phyloP scores from a whole-genome alignment of 495 filamentous ascomycete species.

The Aspergillus sclerotioniger region DNA sequence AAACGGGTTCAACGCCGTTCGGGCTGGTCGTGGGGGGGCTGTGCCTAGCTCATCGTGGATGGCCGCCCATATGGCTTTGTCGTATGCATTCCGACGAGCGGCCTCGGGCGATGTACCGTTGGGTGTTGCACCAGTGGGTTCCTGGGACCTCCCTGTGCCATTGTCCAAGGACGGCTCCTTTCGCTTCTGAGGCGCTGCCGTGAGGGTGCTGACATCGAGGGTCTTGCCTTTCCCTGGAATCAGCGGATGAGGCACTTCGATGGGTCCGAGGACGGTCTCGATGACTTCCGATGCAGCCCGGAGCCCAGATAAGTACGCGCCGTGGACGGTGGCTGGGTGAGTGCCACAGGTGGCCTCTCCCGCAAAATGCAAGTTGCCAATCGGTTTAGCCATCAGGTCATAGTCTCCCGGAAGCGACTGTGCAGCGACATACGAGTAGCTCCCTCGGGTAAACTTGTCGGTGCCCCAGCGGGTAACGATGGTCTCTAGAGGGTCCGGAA shows the following conservation, averaged over 20 bases:
- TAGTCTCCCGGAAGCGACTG: slow-evolving; percentile 83
- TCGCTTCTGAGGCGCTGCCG: slow-evolving; percentile 19
- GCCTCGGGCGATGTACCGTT: slow-evolving; percentile 35
- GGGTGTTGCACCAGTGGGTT: not conserved
- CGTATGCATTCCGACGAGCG: slow-evolving; percentile 63
- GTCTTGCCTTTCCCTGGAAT: slow-evolving; percentile 59
- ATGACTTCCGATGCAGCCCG: slow-evolving; percentile 84
- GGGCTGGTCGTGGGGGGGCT: slow-evolving; percentile 66
- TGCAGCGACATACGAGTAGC: slow-evolving; percentile 88
- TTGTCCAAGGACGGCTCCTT: slow-evolving; percentile 19
- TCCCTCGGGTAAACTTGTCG: slow-evolving; percentile 85
- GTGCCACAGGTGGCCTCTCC: slow-evolving; percentile 94
- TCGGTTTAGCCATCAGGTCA: slow-evolving; percentile 79
- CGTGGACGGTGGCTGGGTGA: slow-evolving; percentile 95
- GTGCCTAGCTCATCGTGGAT: slow-evolving; percentile 70
- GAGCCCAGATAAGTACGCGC: slow-evolving; percentile 90
- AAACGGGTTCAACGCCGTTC: slow-evolving; percentile 70
- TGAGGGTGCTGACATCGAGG: slow-evolving; percentile 25
- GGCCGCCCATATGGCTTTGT: slow-evolving; percentile 66
- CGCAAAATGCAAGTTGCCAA: slow-evolving; percentile 92
- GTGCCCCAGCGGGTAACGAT: slow-evolving; percentile 93
- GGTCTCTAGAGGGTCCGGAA: slow-evolving; percentile 79
- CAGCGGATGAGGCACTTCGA: slow-evolving; percentile 70
- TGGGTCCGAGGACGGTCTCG: slow-evolving; percentile 74
- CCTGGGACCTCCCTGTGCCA: slow-evolving; percentile 2